Evolutionary conservation across 1,284 basidiomycete species (phyloP).

Genomic region (Cutaneotrichosporon sp.): DNA sequence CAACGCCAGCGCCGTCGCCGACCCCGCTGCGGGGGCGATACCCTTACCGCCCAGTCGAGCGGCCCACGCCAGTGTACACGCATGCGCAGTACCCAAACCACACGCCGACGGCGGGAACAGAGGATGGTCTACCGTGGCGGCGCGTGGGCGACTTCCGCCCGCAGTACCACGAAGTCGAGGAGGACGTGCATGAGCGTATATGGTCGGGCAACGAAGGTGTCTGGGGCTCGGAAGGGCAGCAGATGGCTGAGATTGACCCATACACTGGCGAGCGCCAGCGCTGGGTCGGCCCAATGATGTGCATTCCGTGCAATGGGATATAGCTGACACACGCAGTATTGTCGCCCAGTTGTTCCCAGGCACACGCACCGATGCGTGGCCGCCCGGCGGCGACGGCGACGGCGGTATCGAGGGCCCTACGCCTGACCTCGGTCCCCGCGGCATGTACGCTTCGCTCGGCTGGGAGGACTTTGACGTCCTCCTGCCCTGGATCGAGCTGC

Average conservation of each 20-base stretch:
- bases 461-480: conserved; percentile 42
- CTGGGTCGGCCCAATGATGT: conserved; percentile 48
- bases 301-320: conserved; percentile 7
- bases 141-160: conserved; percentile 4
- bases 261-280: conserved; percentile 18
- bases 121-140: conserved; percentile 1
- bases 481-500: conserved; percentile 38
- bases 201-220: conserved; percentile 21
- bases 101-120: conserved; percentile 19
- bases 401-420: conserved; percentile 28
- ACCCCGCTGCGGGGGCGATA: conserved; percentile 3
- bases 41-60: conserved; percentile 24
- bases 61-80: conserved; percentile 33
- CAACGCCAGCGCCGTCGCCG: neutral
- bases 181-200: conserved; percentile 21
- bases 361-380: conserved; percentile 18
- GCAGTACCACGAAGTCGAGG: conserved; percentile 24
- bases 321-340: conserved; percentile 26
- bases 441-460: conserved; percentile 42
- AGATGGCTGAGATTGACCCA: conserved; percentile 35
- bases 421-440: conserved; percentile 37
- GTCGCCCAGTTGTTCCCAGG: conserved; percentile 39
- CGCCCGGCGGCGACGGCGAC: conserved; percentile 19
- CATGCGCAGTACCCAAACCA: conserved; percentile 41
- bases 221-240: conserved; percentile 17